Evolutionary conservation across 495 filamentous ascomycete species (phyloP), one percentile per base, ranked within the genome.

Genomic region (Penicillium pulvis): DNA sequence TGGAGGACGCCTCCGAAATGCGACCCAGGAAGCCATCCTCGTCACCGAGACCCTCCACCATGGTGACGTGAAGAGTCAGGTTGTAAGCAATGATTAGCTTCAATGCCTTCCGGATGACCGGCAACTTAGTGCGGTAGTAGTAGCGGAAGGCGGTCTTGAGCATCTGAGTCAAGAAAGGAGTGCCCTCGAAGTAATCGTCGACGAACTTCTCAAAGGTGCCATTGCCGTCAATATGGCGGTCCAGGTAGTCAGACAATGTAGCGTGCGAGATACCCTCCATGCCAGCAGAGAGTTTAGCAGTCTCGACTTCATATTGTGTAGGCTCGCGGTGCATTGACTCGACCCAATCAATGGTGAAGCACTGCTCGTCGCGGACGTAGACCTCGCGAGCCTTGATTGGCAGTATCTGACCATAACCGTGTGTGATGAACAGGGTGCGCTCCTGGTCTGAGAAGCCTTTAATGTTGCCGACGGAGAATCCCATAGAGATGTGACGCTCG

Each of bases 31-130:
- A 83, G 20, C 78, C 71, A 59, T 91, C 85, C 67, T 96, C 90
- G 33, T 89, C 87, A n/a, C 87, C 86, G 57, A 90, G 81, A 33
- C 92, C 91, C 71, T 96, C 90, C 39, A 96, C 87, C 82, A 96
- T 87, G 43, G 92, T 97, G 63, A 97, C 87, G 73, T 96, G 91
- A 51, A 91, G 78, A 7, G 92, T 97, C 30, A 97, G 79, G 69
- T 94, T 96, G 82, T 97, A 97, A 14, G 92, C 92, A 52, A 97
- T 81, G 20, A 97, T 86, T 43, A 96, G 82, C 74, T 96, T 96
- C 63, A 97, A 80, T 7, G 91, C 92, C 76, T 96, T 96, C 57
- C 91, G 89, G 65, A 97, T 87, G 55, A 96, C 89, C 3, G 90
- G 88, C 11, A 88, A 77, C 75, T 88, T 87, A 68, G 91, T 89